Conservation (phyloP, 78 protist species). For the Chrysochromulina parva region DNA sequence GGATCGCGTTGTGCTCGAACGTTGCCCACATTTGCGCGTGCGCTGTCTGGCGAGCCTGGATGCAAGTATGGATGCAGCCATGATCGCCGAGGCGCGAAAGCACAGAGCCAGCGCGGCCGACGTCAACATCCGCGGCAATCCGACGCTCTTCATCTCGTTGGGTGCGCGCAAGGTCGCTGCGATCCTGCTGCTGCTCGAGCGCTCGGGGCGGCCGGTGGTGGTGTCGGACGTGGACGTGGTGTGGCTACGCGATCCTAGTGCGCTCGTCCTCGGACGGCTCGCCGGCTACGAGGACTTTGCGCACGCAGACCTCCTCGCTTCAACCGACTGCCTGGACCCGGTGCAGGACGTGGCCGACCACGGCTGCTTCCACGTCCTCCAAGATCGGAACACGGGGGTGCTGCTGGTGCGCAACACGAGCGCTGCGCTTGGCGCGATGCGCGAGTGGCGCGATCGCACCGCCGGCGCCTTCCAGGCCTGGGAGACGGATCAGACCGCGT, state of each 20-base stretch:
- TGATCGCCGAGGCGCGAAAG: background rate
- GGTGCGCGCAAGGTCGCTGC: background rate
- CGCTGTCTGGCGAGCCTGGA: background rate
- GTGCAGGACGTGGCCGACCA: background rate
- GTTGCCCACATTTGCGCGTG: background rate
- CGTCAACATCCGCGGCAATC: background rate
- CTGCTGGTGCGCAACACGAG: background rate
- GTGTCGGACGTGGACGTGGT: background rate
- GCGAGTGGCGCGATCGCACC: background rate
- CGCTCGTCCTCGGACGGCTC: background rate
- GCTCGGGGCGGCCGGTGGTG: background rate
- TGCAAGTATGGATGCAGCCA: too few relatives aligned
- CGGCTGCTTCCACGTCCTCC: slow-evolving; percentile 9
- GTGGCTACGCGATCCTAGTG: background rate
- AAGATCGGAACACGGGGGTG: slow-evolving; percentile 8
- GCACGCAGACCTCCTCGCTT: background rate
- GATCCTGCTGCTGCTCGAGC: background rate
- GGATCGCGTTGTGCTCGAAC: background rate
- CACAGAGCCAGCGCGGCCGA: background rate
- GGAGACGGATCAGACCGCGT: slow-evolving; percentile 23
- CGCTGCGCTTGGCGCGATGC: background rate
- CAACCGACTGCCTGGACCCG: background rate
- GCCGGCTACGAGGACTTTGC: background rate
- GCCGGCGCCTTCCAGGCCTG: background rate
- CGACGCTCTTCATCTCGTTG: background rate